Evolutionary conservation across 2,329 filamentous ascomycete species (phyloP).

Genomic region (Mycosphaerella sp.): DNA sequence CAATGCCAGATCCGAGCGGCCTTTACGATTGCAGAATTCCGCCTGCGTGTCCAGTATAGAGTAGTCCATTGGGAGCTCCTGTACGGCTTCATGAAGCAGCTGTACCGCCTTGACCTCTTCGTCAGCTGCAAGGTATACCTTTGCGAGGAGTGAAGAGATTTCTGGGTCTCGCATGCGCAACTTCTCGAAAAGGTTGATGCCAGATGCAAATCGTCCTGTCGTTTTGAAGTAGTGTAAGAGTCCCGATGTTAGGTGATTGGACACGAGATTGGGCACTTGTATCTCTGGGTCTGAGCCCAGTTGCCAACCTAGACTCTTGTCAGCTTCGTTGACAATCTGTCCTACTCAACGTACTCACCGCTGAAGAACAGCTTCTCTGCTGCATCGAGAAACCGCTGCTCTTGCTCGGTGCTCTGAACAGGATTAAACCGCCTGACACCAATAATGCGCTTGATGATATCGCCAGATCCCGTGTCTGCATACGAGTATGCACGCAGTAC

Average conservation of each 20-base stretch:
- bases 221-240: constrained; percentile 92
- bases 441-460: constrained; percentile 92
- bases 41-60: constrained; percentile 92
- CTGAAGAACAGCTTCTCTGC: constrained; percentile 94
- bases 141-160: constrained; percentile 85
- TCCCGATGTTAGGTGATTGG: constrained; percentile 91
- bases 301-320: constrained; percentile 64
- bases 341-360: constrained; percentile 47
- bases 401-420: constrained; percentile 94
- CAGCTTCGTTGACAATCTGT: neutral
- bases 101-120: constrained; percentile 95
- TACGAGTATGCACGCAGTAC: constrained; percentile 93
- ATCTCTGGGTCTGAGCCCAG: constrained; percentile 94
- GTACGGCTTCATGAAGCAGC: constrained; percentile 77
- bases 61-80: constrained; percentile 95
- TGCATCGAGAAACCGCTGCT: constrained; percentile 90
- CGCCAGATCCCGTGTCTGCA: constrained; percentile 88
- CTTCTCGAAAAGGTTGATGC: constrained; percentile 97
- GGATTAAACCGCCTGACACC: constrained; percentile 97
- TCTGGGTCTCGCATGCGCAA: constrained; percentile 84
- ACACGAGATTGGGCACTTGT: constrained; percentile 93
- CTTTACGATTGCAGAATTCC: constrained; percentile 83
- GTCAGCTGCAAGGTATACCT: constrained; percentile 87
- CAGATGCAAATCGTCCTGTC: constrained; percentile 87
- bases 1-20: constrained; percentile 76